phyloP scores from a whole-genome alignment of 2,329 filamentous ascomycete genomes.

The Blastomyces percursus region DNA sequence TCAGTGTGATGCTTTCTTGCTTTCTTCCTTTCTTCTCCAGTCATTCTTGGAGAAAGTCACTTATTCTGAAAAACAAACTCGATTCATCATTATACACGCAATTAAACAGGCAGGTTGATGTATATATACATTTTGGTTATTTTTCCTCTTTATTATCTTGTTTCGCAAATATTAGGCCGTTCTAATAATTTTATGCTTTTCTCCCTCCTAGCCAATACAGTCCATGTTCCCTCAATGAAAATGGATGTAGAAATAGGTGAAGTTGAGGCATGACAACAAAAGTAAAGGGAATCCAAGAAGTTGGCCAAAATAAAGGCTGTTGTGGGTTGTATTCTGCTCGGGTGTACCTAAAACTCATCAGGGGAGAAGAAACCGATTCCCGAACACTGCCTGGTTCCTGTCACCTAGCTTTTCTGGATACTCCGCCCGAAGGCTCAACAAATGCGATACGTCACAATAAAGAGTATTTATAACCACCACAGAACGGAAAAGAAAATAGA shows the following conservation, averaged over 20 bases:
- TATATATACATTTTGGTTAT: background rate
- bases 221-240: background rate
- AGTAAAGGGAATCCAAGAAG: slow-evolving; percentile 1
- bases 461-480: background rate
- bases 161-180: background rate
- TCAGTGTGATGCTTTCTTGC: background rate
- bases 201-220: background rate
- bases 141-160: background rate
- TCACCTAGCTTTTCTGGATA: background rate
- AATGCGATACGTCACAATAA: slow-evolving; percentile 1
- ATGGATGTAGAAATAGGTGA: background rate
- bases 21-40: too few species aligned
- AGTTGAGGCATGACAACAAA: background rate
- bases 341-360: background rate
- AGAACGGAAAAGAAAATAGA: slow-evolving; percentile 1
- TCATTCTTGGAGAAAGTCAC: background rate
- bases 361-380: background rate
- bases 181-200: background rate
- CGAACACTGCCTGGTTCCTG: background rate
- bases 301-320: background rate
- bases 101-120: background rate
- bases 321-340: background rate
- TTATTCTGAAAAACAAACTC: background rate
- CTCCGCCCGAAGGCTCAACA: background rate
- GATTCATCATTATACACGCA: background rate